Evolutionary conservation across 192 early-diverging fungal genomes (phyloP), one percentile per base, ranked within the genome.

Genomic region (Gamsiella multidivaricata): DNA sequence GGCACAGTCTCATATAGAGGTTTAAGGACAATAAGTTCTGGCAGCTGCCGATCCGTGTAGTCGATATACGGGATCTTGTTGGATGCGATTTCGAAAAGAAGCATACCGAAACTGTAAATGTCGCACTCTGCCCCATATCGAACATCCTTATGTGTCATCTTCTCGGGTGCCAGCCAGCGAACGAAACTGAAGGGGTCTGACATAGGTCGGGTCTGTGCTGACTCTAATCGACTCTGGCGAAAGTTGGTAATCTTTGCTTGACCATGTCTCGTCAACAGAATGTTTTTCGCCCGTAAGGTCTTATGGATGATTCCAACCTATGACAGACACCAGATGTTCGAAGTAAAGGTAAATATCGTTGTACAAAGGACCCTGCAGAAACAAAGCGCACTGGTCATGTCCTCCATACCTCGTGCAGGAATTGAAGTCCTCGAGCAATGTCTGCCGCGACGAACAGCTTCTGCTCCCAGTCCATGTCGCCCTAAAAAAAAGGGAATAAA

Each of bases 121-220:
- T 76, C 73, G 23, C 73, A 76, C 46, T 76, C 73, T 22, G 73
- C 49, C 3, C 73, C 65, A 26, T 76, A 76, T 25, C 73, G 58
- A 18, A 62, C 65, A 20, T 68, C 73, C 26, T 67, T 61, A 43
- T 56, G 73, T 2, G 51, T 67, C 73, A 76, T 76, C 53, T 76
- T 76, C 32, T 76, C 73, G 1, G 73, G 73, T 8, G 73, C 73
- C 49, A 76, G 51, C 73, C 73, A 76, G 29, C 73, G 73, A 31
- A 76, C 73, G 56, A 68, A 76, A n/a, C 73, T 76, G 53, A 68
- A 76, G 6, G 73, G 73, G 29, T 76, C 73, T 12, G 73, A 76
- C 73, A 76, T 76, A 32, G 73, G 73, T 22, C 73, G 64, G 10
- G 73, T 68, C 36, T 67, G 64, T 4, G 73, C 73, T 26, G 51